A percentile compares a stretch with the other conserved stretches of the same genome.
phyloP scores from a whole-genome alignment of 495 filamentous ascomycete species.

The Hyaloscypha hepaticicola region DNA sequence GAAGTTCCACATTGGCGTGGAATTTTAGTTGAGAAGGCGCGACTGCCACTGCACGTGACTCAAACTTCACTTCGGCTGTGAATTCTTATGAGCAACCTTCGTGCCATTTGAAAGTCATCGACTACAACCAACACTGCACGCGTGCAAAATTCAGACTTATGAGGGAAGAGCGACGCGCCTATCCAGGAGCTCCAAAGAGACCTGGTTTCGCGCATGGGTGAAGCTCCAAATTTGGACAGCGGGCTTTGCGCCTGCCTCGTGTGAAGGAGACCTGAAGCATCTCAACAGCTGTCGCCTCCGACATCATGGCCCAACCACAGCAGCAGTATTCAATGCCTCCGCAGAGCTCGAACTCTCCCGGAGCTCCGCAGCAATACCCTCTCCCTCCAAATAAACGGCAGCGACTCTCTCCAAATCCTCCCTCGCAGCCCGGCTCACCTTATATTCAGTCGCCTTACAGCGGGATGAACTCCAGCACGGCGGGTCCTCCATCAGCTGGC shows the following conservation, averaged over 20 bases:
- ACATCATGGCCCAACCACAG: conserved; percentile 67
- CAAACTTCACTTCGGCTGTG: not conserved
- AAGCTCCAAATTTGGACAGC: conserved; percentile 33
- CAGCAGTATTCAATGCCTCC: conserved; percentile 52
- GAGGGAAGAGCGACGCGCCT: not conserved
- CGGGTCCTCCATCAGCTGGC: conserved; percentile 29
- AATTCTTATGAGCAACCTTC: not conserved
- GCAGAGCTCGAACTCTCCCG: conserved; percentile 52
- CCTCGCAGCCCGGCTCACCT: conserved; percentile 48
- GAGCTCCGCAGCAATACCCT: conserved; percentile 31
- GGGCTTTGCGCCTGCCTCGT: conserved; percentile 36
- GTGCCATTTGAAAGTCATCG: not conserved
- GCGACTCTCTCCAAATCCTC: conserved; percentile 65
- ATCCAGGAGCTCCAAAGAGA: conserved; percentile 4
- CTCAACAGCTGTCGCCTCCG: conserved; percentile 6
- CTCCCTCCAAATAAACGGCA: conserved; percentile 56
- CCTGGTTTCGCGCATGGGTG: conserved; percentile 21
- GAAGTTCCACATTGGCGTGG: not conserved
- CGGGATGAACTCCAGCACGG: conserved; percentile 47
- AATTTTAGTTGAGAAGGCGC: not conserved
- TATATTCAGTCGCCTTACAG: conserved; percentile 46
- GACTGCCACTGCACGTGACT: not conserved
- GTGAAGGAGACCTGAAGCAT: conserved; percentile 21
- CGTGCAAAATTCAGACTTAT: not conserved
- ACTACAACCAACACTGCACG: conserved; percentile 32